These are phyloP conservation scores for Ajuga chamaepitys DNA, from an alignment of 257 asterid species.

Conservation along the genomic window DNA sequence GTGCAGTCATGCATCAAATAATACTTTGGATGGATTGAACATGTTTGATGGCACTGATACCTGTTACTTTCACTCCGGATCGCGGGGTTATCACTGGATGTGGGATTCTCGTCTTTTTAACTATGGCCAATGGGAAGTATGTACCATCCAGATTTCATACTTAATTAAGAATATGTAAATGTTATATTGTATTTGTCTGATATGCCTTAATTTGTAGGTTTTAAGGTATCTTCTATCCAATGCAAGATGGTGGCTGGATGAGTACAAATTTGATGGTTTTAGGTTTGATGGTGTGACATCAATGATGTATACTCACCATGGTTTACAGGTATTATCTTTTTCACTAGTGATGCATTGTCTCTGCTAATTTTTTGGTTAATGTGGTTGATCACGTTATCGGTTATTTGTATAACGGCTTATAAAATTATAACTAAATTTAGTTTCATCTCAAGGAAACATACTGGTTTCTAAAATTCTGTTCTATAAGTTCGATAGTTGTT, in stretches of 20 bases:
- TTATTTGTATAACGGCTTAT: neutral
- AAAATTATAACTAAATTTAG: neutral
- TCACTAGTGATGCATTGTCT: neutral
- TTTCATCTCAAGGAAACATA: neutral
- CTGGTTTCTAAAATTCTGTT: slow-evolving; percentile 1
- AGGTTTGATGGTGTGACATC: slow-evolving; percentile 99
- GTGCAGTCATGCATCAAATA: slow-evolving; percentile 92
- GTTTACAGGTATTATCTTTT: slow-evolving; percentile 59
- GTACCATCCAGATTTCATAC: slow-evolving; percentile 21
- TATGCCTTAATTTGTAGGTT: slow-evolving; percentile 45
- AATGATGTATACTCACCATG: slow-evolving; percentile 99
- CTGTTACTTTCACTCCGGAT: slow-evolving; percentile 94
- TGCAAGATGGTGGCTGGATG: slow-evolving; percentile 99
- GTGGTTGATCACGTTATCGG: slow-evolving; percentile 8
- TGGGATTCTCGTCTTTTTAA: slow-evolving; percentile 99
- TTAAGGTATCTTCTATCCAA: slow-evolving; percentile 90
- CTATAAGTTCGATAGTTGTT: neutral
- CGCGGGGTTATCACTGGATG: slow-evolving; percentile 95
- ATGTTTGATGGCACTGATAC: slow-evolving; percentile 98
- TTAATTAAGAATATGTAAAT: neutral
- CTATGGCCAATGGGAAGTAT: slow-evolving; percentile 99
- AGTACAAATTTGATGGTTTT: slow-evolving; percentile 97
- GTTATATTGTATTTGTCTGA: slow-evolving; percentile 4
- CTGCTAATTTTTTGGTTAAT: slow-evolving; percentile 4
- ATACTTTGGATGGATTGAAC: slow-evolving; percentile 98